phyloP scores from a whole-genome alignment of 257 asterid species.

The Ajuga chamaepitys region DNA sequence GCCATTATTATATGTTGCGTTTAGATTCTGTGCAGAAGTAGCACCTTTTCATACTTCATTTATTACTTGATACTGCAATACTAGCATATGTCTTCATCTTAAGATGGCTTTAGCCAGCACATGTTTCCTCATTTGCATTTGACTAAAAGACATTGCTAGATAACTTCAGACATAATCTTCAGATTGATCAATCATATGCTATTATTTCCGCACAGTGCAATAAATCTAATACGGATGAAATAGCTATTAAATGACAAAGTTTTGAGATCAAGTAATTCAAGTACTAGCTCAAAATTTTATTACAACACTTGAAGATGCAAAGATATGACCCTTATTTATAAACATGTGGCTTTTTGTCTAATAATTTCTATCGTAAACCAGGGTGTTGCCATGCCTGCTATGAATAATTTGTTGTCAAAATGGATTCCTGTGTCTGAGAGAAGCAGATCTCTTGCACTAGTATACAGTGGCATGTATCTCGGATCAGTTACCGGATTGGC shows the following conservation, averaged over 20 bases:
- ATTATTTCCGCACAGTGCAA: neutral
- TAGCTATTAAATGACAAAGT: neutral
- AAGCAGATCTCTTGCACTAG: slow-evolving; percentile 97
- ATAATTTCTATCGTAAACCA: slow-evolving; percentile 7
- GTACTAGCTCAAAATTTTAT: neutral
- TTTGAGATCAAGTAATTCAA: neutral
- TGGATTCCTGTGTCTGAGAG: slow-evolving; percentile 99
- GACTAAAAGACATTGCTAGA: neutral
- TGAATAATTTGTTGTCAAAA: slow-evolving; percentile 85
- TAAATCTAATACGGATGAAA: neutral
- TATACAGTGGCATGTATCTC: slow-evolving; percentile 98
- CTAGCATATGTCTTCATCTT: neutral
- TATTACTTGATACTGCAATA: neutral
- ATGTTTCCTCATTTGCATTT: neutral
- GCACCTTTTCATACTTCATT: neutral
- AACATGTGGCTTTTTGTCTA: slow-evolving; percentile 10
- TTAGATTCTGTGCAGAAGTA: neutral
- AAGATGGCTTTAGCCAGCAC: neutral
- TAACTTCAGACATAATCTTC: neutral
- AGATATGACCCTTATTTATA: too few species aligned
- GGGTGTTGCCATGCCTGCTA: slow-evolving; percentile 97
- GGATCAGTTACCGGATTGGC: slow-evolving; percentile 97
- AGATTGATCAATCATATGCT: neutral
- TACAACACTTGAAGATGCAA: slow-evolving; percentile 5
- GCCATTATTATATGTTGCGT: neutral